Base-by-base conservation (phyloP, 73 alveolate genomes). In the Paramecium octaurelia region DNA sequence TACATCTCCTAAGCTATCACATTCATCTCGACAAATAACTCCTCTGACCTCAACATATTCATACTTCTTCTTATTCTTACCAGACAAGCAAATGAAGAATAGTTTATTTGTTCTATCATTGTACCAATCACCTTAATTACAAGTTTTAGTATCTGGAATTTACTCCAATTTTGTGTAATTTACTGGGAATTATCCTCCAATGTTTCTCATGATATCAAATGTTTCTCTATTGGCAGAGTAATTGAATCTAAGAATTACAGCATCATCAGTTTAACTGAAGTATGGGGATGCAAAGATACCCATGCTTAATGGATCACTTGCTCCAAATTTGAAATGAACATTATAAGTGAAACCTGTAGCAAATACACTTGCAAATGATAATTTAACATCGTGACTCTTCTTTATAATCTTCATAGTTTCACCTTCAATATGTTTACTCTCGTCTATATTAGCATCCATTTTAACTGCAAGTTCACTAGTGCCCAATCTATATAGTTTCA, bases 401-500 rank as follows among this genome's bases (percentile, higher is more conserved):
- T 87, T 87, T 23, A 64, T 87, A 23, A 89, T 68, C 35, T 42
- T 89, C 57, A 89, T 48, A 2, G 54, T 27, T 23, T 80, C 88
- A 20, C 58, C 71, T 10, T 46, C 85, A 10, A 59, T 64, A 10
- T 27, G 71, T 35, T 43, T 40, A 42, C 77, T 85, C 42, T 43
- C 73, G 11, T 43, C 91, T 0, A 73, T 29, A 12, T 4, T 16
- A 34, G 87, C 8, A 73, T 73, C 46, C 87, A 73, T 73, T 73
- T 73, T 34, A n/a, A 73, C 9, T 73, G 57, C 70, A 44, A 44
- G n/a, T n/a, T n/a, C 42, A 44, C 44, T 24, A 3, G 91, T 24
- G 31, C 76, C 91, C 48, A 80, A 48, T 80, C 91, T 80, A 48
- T 43, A 80, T 4, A 80, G 16, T 24, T 80, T 80, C 91, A 80